A percentile compares a stretch with the other conserved stretches of the same genome.
Conservation (phyloP, 2,329 filamentous ascomycete genomes). For the Chaetomium olivaceum region DNA sequence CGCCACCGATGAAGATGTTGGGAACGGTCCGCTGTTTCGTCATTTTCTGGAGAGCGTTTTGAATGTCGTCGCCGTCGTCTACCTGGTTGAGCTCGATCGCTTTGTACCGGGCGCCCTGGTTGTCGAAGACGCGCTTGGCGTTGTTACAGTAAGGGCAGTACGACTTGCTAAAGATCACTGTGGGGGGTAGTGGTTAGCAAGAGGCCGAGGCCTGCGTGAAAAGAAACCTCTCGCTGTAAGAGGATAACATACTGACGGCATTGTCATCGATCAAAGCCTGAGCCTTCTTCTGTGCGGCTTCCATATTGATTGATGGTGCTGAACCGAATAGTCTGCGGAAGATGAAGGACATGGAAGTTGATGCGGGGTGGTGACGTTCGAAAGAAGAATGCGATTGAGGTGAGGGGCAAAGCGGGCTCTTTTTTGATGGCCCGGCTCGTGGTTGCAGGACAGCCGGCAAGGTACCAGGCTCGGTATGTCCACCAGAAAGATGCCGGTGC, state of each 20-base stretch:
- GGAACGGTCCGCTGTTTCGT: slow-evolving; percentile 86
- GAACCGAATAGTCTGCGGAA: slow-evolving; percentile 70
- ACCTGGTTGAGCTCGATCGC: slow-evolving; percentile 82
- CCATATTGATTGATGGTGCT: slow-evolving; percentile 69
- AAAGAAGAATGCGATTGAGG: slow-evolving; percentile 21
- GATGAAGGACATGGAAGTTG: slow-evolving; percentile 58
- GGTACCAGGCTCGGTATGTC: background rate
- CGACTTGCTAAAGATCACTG: slow-evolving; percentile 94
- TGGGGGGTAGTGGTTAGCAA: slow-evolving; percentile 5
- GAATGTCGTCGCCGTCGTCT: slow-evolving; percentile 78
- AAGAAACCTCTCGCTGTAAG: background rate
- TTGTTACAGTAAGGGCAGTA: slow-evolving; percentile 92
- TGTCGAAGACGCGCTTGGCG: slow-evolving; percentile 73
- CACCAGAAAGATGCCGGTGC: background rate
- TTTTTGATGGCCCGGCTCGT: slow-evolving; percentile 20
- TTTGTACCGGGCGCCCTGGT: slow-evolving; percentile 70
- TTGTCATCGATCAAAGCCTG: slow-evolving; percentile 87
- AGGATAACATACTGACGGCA: slow-evolving; percentile 65
- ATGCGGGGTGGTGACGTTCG: slow-evolving; percentile 16
- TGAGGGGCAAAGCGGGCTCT: slow-evolving; percentile 20
- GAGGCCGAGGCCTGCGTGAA: too few species aligned
- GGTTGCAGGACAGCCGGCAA: slow-evolving; percentile 6
- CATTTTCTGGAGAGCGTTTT: slow-evolving; percentile 78
- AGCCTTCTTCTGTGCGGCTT: slow-evolving; percentile 79
- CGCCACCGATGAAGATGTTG: slow-evolving; percentile 87